phyloP scores from a whole-genome alignment of 2,329 filamentous ascomycete genomes.

The Knoxdaviesia capensis region DNA sequence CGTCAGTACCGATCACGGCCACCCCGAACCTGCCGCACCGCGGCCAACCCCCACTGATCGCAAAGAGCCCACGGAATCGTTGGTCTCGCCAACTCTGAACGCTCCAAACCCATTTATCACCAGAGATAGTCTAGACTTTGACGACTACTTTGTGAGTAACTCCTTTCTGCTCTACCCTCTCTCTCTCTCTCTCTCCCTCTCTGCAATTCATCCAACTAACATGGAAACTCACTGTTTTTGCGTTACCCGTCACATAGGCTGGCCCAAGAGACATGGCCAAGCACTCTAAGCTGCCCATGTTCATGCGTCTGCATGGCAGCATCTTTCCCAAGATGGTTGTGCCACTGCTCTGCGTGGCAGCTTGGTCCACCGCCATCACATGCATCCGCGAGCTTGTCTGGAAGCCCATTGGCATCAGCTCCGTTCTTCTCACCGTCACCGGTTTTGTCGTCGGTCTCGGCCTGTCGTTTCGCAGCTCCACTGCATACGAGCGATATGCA shows the following conservation, averaged over 20 bases:
- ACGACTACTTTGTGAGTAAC: conserved; percentile 6
- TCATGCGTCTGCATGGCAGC: conserved; percentile 57
- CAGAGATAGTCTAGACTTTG: conserved; percentile 12
- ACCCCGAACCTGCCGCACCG: conserved; percentile 8
- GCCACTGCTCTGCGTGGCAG: conserved; percentile 39
- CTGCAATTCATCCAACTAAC: not conserved
- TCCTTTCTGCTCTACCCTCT: not conserved
- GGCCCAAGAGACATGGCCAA: conserved; percentile 49
- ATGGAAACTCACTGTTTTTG: not conserved
- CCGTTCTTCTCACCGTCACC: conserved; percentile 49
- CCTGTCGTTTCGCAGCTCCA: conserved; percentile 59
- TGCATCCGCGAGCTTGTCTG: conserved; percentile 24
- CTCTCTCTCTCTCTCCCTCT: not conserved
- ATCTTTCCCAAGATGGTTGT: conserved; percentile 56
- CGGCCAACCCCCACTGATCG: not conserved
- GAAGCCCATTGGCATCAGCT: conserved; percentile 26
- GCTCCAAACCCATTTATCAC: conserved; percentile 3
- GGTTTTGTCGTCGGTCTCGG: conserved; percentile 67
- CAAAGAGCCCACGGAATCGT: too few species aligned
- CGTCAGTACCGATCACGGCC: conserved; percentile 1
- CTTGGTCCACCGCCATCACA: conserved; percentile 48
- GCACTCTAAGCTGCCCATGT: conserved; percentile 60
- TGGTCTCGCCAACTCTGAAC: conserved; percentile 6
- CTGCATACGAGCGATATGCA: conserved; percentile 54
- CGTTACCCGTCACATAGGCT: not conserved